Evolutionary conservation across 495 filamentous ascomycete species (phyloP), one percentile per base, ranked within the genome.

Genomic region (Xylaria nigripes): DNA sequence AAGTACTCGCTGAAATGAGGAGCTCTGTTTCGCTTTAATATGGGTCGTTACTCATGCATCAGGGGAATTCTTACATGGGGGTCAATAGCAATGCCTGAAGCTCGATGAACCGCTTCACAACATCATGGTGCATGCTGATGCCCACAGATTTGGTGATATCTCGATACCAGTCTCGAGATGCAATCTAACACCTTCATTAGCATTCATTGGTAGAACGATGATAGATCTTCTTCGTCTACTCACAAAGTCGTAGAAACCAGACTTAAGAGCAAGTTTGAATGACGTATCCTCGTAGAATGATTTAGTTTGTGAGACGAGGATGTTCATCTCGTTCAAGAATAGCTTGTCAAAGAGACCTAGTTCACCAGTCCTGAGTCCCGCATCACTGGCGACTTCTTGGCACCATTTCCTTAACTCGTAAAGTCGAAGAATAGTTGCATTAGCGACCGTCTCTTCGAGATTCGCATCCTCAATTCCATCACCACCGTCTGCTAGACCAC

Each of bases 401-500:
- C 86, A 88, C 93, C 93, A 97, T 63, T 94, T 86, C 71, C 86
- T 86, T 49, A 96, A 79, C 54, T 84, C 90, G 68, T 82, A 87
- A 27, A 96, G 78, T 60, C 89, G 80, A 53, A 97, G 77, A 47
- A 96, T 93, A 61, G 83, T 91, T 65, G 83, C 86, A 69, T 96
- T 90, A 38, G 92, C 92, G 24, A 96, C 90, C 57, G 83, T 79
- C 73, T 99, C 93, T 59, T 95, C 93, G 61, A 99, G 95, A 74
- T 99, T 99, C 51, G 93, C 92, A 72, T 98, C 93, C 54, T 90
- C 84, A 51, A 96, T 87, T 50, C 88, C 87, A 70, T 98, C 93
- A 61, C 93, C 93, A 16, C 89, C 90, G 72, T 98, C 93, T 27
- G 92, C 90, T 51, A 98, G 83, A 7, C 91, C 90, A 56, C 51